A percentile compares a stretch with the other conserved stretches of the same genome.
Evolutionary conservation across 108 stramenopile genomes (phyloP).

Genomic region (Fragilaria crotonensis): DNA sequence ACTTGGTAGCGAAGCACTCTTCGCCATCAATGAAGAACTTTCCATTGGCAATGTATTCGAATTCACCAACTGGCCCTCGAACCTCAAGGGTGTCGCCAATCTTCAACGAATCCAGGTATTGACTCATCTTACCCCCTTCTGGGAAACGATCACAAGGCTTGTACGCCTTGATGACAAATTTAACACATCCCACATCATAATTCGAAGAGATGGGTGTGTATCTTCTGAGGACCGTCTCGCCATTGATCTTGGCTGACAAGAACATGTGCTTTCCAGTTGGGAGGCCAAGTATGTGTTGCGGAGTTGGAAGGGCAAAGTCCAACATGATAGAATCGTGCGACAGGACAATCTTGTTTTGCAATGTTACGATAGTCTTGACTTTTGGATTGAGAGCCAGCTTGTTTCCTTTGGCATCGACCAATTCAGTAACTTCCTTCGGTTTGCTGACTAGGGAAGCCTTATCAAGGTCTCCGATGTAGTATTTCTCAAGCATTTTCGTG

Average conservation of each 20-base stretch:
- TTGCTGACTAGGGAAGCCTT: conserved; percentile 7
- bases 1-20: conserved; percentile 45
- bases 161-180: conserved; percentile 97
- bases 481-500: conserved; percentile 87
- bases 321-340: conserved; percentile 91
- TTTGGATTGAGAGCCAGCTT: conserved; percentile 79
- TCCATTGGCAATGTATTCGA: conserved; percentile 88
- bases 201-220: conserved; percentile 96
- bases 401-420: conserved; percentile 47
- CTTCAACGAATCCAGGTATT: conserved; percentile 79
- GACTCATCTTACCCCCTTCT: conserved; percentile 93
- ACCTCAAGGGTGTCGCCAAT: conserved; percentile 88
- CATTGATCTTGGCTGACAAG: conserved; percentile 73
- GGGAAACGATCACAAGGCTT: conserved; percentile 84
- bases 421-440: conserved; percentile 23
- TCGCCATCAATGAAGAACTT: conserved; percentile 76
- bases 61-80: conserved; percentile 88
- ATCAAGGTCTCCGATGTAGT: conserved; percentile 89
- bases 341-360: conserved; percentile 82
- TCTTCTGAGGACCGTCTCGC: conserved; percentile 76
- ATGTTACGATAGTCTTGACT: conserved; percentile 75
- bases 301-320: conserved; percentile 88
- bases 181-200: conserved; percentile 88
- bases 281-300: conserved; percentile 88
- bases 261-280: conserved; percentile 97